phyloP scores from a whole-genome alignment of 2,329 filamentous ascomycete species.

The Scorias spongiosa region DNA sequence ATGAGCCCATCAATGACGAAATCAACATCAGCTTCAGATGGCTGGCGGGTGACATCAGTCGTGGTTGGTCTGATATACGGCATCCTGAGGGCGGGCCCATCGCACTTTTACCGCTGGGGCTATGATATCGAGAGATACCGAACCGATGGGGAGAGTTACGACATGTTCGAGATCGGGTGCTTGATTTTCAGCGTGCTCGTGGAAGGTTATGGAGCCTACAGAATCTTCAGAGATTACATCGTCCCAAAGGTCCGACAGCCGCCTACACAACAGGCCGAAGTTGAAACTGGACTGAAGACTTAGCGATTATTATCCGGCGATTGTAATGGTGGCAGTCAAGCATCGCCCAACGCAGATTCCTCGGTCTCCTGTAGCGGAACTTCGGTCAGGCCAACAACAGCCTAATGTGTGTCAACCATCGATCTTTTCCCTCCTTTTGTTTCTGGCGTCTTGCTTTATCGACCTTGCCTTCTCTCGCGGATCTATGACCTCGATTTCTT shows the following conservation, averaged over 20 bases:
- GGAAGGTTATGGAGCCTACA: neutral
- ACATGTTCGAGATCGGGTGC: neutral
- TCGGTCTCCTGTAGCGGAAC: too few species aligned
- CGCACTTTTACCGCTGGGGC: neutral
- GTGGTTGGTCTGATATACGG: neutral
- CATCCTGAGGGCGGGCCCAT: neutral
- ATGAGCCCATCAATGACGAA: neutral
- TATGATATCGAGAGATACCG: neutral
- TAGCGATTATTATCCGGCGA: neutral
- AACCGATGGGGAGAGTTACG: neutral
- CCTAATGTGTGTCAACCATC: too few species aligned
- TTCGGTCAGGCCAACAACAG: too few species aligned
- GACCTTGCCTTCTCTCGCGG: slow-evolving; percentile 17
- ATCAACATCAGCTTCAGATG: neutral
- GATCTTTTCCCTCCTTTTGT: slow-evolving; percentile 10
- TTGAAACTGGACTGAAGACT: neutral
- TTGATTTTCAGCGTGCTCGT: neutral
- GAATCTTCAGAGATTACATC: neutral
- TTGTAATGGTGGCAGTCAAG: neutral
- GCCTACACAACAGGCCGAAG: neutral
- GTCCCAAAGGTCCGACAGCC: neutral
- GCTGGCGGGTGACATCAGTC: neutral
- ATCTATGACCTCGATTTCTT: slow-evolving; percentile 81
- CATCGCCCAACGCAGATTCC: neutral
- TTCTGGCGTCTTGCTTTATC: slow-evolving; percentile 12